Evolutionary conservation across 495 filamentous ascomycete genomes (phyloP).

Genomic region (Penicillium nucicola): DNA sequence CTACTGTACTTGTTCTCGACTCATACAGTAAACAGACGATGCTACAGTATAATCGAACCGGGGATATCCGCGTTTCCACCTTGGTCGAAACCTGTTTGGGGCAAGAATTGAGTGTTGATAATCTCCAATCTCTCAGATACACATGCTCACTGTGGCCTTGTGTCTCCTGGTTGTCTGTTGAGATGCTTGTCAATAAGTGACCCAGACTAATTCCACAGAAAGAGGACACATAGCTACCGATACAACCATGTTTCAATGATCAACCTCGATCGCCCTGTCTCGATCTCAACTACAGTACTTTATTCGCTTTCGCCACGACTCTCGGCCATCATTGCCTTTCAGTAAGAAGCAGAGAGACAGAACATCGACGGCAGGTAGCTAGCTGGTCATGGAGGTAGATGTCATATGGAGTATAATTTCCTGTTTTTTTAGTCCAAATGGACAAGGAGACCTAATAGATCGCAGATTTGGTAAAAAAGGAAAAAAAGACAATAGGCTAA

Average conservation of each 20-base stretch:
- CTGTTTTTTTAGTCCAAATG: conserved; percentile 10
- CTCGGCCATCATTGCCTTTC: background rate
- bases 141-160: background rate
- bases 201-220: too few relatives aligned
- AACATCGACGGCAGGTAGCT: background rate
- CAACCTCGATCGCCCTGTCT: background rate
- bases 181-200: too few relatives aligned
- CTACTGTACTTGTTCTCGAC: background rate
- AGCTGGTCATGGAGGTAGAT: background rate
- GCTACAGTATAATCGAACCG: background rate
- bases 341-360: background rate
- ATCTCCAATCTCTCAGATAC: background rate
- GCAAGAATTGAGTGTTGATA: background rate
- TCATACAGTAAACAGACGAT: background rate
- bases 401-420: conserved; percentile 8
- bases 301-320: background rate
- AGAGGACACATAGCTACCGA: too few relatives aligned
- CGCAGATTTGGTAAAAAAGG: conserved; percentile 9
- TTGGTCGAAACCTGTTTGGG: background rate
- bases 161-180: too few relatives aligned
- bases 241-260: too few relatives aligned
- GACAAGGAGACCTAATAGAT: conserved; percentile 18
- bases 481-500: conserved; percentile 12
- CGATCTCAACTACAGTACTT: background rate
- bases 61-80: too few relatives aligned